Base-by-base conservation (phyloP, 148 eudicot species). In the Camellia granthamiana region DNA sequence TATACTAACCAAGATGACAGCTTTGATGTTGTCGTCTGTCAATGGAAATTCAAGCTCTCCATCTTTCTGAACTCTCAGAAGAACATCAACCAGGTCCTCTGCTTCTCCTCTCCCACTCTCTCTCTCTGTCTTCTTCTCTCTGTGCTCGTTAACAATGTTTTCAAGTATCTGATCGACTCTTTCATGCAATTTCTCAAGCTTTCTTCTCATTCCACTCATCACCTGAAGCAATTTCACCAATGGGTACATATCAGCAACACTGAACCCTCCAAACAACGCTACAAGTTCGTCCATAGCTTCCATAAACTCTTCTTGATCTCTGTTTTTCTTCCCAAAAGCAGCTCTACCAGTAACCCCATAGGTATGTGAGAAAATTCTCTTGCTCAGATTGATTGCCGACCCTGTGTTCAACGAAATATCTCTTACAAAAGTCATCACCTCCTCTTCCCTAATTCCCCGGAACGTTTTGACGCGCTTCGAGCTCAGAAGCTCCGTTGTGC, bases 381-480 rank as follows among this genome's bases (percentile, higher is more conserved):
- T 59, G 68, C 68, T 64, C 2, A 64, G 68, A 21, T 64, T 64
- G 68, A 64, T 13, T 23, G 68, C 12, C 23, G 68, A 19, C 23
- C 16, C 23, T 23, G 3, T 16, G 42, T 8, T 12, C 12, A 43
- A 64, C 3, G 68, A 64, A 64, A 13, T 23, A 1, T 10, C 58
- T 42, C 67, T 9, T 30, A 75, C 6, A 15, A 75, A 49, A 59
- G 42, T 59, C 38, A n/a, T 38, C 30, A 59, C 77, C 77, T 75
- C 77, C 18, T 75, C 77, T 74, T 74, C 77, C 46, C 77, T 55
- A 60, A 56, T 38, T 9, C 0, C 4, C 47, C 59, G 77, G 16
- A 75, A 75, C 5, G 77, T 58, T 6, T 59, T 52, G 54, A 75
- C 77, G 3, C 77, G 77, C 23, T 75, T 58, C 6, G 10, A 23